These are phyloP conservation scores for Hansfordia pulvinata DNA, from an alignment of 2,329 filamentous ascomycete species.

Conservation along the genomic window DNA sequence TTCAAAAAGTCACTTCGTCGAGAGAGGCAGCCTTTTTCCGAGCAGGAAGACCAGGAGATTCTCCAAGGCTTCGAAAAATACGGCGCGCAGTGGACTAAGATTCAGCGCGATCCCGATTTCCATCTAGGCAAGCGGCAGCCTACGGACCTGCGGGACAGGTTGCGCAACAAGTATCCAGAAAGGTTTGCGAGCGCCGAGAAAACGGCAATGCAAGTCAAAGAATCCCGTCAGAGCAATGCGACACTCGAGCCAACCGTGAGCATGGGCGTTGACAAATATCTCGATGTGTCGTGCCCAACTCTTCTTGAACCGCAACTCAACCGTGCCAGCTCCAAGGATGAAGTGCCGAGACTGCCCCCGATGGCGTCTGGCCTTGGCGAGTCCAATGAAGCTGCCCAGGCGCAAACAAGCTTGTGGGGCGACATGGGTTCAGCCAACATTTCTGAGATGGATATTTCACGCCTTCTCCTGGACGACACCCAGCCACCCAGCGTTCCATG, in stretches of 20 bases:
- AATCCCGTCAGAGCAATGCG: slow-evolving; percentile 23
- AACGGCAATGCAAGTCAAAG: slow-evolving; percentile 31
- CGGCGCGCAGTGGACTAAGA: slow-evolving; percentile 52
- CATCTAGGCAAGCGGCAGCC: slow-evolving; percentile 44
- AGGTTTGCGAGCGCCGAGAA: slow-evolving; percentile 44
- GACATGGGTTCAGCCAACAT: slow-evolving; percentile 26
- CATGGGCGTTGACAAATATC: slow-evolving; percentile 32
- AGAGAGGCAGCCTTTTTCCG: slow-evolving; percentile 45
- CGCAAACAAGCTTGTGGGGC: slow-evolving; percentile 28
- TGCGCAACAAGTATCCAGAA: slow-evolving; percentile 49
- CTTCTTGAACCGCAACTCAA: slow-evolving; percentile 25
- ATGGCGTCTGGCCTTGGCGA: slow-evolving; percentile 16
- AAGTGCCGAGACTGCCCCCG: slow-evolving; percentile 28
- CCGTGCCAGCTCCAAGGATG: slow-evolving; percentile 29
- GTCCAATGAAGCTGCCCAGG: slow-evolving; percentile 18
- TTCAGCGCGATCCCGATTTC: slow-evolving; percentile 45
- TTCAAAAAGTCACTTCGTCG: slow-evolving; percentile 49
- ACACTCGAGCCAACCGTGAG: slow-evolving; percentile 37
- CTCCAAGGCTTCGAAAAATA: slow-evolving; percentile 44
- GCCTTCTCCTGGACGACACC: slow-evolving; percentile 42
- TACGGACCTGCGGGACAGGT: slow-evolving; percentile 48
- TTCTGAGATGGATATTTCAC: slow-evolving; percentile 49
- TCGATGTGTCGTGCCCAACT: slow-evolving; percentile 23
- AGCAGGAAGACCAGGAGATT: slow-evolving; percentile 49
- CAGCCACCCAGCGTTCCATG: too few relatives aligned